phyloP scores from a whole-genome alignment of 2,329 filamentous ascomycete species.

The Dactylellina parvicollis region DNA sequence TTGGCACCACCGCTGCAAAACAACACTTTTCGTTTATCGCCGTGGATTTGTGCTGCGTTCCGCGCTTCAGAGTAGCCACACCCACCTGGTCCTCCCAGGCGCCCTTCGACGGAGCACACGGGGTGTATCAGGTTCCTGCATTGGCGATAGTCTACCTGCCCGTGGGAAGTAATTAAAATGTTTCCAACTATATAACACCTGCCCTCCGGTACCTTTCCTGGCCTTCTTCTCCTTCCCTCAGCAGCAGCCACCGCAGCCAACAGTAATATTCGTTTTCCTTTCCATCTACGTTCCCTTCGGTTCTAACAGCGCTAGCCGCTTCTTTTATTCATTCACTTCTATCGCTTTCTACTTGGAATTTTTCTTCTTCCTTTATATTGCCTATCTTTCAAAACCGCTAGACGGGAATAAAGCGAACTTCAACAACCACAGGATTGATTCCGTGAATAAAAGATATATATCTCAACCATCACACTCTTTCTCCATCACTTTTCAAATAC shows the following conservation, averaged over 20 bases:
- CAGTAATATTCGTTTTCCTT: conserved; percentile 42
- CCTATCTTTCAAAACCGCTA: conserved; percentile 48
- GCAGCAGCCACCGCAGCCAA: conserved; percentile 50
- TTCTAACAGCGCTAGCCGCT: conserved; percentile 49
- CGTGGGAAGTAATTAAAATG: not conserved
- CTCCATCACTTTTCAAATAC: conserved; percentile 11
- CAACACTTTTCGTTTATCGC: conserved; percentile 39
- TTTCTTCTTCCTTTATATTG: conserved; percentile 30
- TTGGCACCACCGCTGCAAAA: conserved; percentile 35
- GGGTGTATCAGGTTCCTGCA: conserved; percentile 40
- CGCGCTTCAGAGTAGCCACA: conserved; percentile 50
- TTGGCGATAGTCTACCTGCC: conserved; percentile 19
- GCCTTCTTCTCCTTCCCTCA: conserved; percentile 24
- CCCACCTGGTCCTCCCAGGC: conserved; percentile 13
- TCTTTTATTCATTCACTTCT: conserved; percentile 43
- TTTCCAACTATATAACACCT: conserved; percentile 37
- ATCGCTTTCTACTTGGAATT: conserved; percentile 5
- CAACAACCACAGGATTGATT: conserved; percentile 53
- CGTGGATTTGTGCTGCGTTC: conserved; percentile 27
- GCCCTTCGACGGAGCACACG: not conserved
- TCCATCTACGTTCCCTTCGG: conserved; percentile 21
- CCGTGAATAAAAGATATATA: conserved; percentile 29
- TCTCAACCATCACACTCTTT: conserved; percentile 11
- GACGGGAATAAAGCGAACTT: conserved; percentile 52
- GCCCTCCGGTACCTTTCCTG: conserved; percentile 6